phyloP scores from a whole-genome alignment of 1,284 basidiomycete species.

The Ceratobasidium sp. region DNA sequence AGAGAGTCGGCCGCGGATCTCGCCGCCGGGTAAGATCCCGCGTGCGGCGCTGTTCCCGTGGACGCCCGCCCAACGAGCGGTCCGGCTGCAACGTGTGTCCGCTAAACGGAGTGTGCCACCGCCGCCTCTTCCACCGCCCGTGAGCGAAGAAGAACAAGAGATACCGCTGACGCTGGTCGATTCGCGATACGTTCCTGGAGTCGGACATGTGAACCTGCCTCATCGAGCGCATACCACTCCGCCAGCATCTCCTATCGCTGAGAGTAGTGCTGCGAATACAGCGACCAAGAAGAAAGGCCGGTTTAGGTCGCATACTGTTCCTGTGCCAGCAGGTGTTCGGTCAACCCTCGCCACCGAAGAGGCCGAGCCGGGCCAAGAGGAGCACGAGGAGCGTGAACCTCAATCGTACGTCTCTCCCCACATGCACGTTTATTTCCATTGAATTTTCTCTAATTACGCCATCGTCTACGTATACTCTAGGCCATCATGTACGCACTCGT shows the following conservation, averaged over 20 bases:
- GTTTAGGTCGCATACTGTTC: slow-evolving; percentile 23
- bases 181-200: slow-evolving; percentile 37
- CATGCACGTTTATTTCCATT: not conserved
- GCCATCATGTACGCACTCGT: slow-evolving; percentile 8
- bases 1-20: slow-evolving; percentile 19
- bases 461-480: not conserved
- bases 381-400: not conserved
- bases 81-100: slow-evolving; percentile 12
- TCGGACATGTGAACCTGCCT: slow-evolving; percentile 9
- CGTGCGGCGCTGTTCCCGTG: slow-evolving; percentile 38
- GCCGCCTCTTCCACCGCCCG: not conserved
- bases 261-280: not conserved
- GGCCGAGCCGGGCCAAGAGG: not conserved
- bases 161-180: slow-evolving; percentile 37
- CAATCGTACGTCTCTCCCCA: not conserved
- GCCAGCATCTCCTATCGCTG: not conserved
- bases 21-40: slow-evolving; percentile 25
- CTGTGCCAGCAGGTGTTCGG: slow-evolving; percentile 4
- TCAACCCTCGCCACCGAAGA: slow-evolving; percentile 8
- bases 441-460: not conserved
- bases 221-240: not conserved
- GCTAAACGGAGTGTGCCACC: slow-evolving; percentile 15
- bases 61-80: slow-evolving; percentile 41
- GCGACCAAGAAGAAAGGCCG: not conserved
- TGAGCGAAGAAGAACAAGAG: slow-evolving; percentile 12